Base-by-base conservation (phyloP, 805 yeast genomes). In the Ogataea neopini region DNA sequence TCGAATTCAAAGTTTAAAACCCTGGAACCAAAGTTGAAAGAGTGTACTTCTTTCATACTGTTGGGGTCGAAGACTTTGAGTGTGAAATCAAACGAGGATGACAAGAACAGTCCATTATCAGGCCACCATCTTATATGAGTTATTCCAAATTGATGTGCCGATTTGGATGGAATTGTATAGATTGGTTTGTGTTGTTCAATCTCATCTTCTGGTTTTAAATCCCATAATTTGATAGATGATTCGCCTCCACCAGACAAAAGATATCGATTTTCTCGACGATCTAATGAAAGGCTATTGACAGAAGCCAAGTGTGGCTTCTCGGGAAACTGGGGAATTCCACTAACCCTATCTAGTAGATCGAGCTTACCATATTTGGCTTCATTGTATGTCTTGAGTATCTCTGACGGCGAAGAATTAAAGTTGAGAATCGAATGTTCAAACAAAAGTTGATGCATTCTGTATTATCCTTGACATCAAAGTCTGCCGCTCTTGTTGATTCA, bases 111-210 rank as follows among this genome's bases (percentile, higher is more conserved):
- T 1, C 96, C 97, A 28, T 83, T 80, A 64, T 91, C 97, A 0
- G 94, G 90, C 92, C 96, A 92, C 97, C 97, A 91, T 57, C 76
- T 72, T 0, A 88, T 71, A 13, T 79, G 68, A 0, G 96, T 86
- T 0, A 91, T 73, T 0, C 96, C 96, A 62, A 74, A 88, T 15
- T 69, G 63, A 60, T 91, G 97, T 0, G 75, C 79, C 22, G 53
- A 47, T 53, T 69, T 62, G 35, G 71, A 53, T 26, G 69, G 64
- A 28, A 66, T 37, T 29, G 56, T 39, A 48, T 48, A 46, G 22
- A 57, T 30, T 30, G 66, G 58, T 22, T 54, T 39, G 25, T 51
- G 56, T 14, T 54, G 41, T 10, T 44, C 37, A 7, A 14, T 39
- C 9, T 30, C 51, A 6, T 8, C 18, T 1, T 48, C 49, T 14